Base-by-base conservation (phyloP, 371 early-diverging fungal species). In the Chytridium lagenaria region DNA sequence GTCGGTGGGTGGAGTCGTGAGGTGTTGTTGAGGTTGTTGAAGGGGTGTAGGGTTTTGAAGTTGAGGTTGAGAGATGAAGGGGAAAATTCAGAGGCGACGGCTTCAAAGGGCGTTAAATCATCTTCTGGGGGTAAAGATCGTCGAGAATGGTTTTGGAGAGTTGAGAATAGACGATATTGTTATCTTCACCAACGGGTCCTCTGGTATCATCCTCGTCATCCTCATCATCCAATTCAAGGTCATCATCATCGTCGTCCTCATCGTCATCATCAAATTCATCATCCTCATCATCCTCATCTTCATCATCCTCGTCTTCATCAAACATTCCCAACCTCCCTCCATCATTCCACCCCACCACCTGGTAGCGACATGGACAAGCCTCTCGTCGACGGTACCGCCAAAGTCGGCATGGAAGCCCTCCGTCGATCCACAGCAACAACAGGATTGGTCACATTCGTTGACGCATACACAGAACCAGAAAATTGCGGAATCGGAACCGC, bases 211-310 rank as follows among this genome's bases (percentile, higher is more conserved):
- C 55, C 16, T 12, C n/a, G 5, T 12, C 55, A 5, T 52, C 55
- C 5, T 52, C 55, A 52, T 61, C 61, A 28, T 61, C 61, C 3
- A 5, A 3, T 26, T 31, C 31, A 12, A 33, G 7, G 19, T 30
- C 36, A 16, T 61, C 61, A 7, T 61, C 61, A 12, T 61, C 61
- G 34, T 61, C 36, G 7, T 61, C 61, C 7, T 61, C 30, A 12
- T 61, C 61, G 23, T 61, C 61, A 37, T 61, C 61, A 30, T 33
- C 30, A 15, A 12, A 16, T 12, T 61, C 36, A 15, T 28, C 34
- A 61, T 61, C 61, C 30, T 31, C 61, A 26, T 3, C 61, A 61
- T 3, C 30, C 61, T 61, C 61, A 23, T 34, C 61, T 31, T 36
- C 61, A 52, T n/a, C 7, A 52, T 7, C 26, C 23, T 10, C 55